A percentile compares a stretch with the other conserved stretches of the same genome.
These are phyloP conservation scores for Hyaloscypha hepaticicola DNA, from an alignment of 495 filamentous ascomycete species.

Conservation along the genomic window DNA sequence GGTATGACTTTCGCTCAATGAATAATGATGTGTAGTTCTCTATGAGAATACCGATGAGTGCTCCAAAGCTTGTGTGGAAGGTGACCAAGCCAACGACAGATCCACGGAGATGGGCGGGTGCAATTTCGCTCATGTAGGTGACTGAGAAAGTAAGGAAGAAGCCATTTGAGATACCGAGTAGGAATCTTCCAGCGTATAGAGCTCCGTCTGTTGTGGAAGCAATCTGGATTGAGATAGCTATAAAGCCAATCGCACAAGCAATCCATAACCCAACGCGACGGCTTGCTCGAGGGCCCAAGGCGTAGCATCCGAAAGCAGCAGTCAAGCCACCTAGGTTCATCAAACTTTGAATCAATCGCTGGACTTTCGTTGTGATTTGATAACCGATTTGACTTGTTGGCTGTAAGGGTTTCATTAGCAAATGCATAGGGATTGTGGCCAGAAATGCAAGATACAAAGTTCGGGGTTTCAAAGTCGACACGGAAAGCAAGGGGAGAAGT, in stretches of 20 bases:
- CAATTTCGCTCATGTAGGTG: constrained; percentile 46
- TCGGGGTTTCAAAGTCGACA: no score
- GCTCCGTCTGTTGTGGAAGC: constrained; percentile 41
- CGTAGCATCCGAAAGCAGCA: constrained; percentile 41
- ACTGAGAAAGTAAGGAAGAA: constrained; percentile 55
- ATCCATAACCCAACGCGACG: constrained; percentile 46
- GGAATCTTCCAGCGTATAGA: constrained; percentile 48
- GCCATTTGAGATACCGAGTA: constrained; percentile 53
- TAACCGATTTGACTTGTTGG: constrained; percentile 23
- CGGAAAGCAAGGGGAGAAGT: constrained; percentile 3
- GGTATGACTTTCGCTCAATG: constrained; percentile 43
- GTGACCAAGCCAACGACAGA: constrained; percentile 50
- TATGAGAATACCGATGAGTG: constrained; percentile 52
- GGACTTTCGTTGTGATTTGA: constrained; percentile 40
- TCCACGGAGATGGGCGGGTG: constrained; percentile 45
- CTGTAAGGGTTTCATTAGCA: neutral
- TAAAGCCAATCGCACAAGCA: constrained; percentile 43
- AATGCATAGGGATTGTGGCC: neutral
- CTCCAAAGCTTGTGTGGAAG: constrained; percentile 50
- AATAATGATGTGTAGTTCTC: constrained; percentile 47
- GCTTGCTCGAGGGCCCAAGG: constrained; percentile 32
- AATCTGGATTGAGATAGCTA: constrained; percentile 50
- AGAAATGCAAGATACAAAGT: neutral
- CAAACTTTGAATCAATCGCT: constrained; percentile 42
- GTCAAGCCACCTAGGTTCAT: constrained; percentile 44